Percentiles rank a stretch among this genome's conserved stretches.
Conservation (phyloP, 805 yeast species). For the Scheffersomyces coipomensis region DNA sequence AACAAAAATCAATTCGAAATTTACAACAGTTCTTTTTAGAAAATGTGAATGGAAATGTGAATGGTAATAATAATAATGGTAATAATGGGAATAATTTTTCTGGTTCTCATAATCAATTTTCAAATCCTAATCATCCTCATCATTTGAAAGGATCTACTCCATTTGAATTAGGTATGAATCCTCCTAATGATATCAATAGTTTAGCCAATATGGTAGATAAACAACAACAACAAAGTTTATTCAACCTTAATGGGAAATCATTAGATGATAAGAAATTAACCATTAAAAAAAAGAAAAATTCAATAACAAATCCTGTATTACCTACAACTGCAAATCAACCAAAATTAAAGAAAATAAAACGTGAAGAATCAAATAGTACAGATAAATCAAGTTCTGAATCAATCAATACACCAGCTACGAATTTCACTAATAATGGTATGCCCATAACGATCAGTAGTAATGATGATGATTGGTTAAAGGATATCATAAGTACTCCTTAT, state of each 20-base stretch:
- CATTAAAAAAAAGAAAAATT: conserved; percentile 2
- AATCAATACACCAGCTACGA: conserved; percentile 1
- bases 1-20: conserved; percentile 11
- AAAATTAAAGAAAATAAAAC: conserved; percentile 1
- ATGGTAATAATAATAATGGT: not conserved
- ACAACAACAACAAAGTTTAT: not conserved
- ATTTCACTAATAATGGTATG: conserved; percentile 7
- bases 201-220: not conserved
- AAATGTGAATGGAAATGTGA: conserved; percentile 3
- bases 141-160: conserved; percentile 41
- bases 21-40: conserved; percentile 16
- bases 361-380: conserved; percentile 3
- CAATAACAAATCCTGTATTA: not conserved
- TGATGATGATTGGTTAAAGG: conserved; percentile 63
- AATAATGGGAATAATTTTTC: conserved; percentile 7
- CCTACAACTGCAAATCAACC: not conserved
- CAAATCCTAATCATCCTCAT: conserved; percentile 37
- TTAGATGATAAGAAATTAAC: not conserved
- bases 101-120: conserved; percentile 26
- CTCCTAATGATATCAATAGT: conserved; percentile 17
- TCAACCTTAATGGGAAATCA: not conserved
- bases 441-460: conserved; percentile 8
- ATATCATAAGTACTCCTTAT: conserved; percentile 65
- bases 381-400: not conserved
- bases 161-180: conserved; percentile 25